A percentile compares a stretch with the other conserved stretches of the same genome.
These are phyloP conservation scores for Trichopus zeylanicus DNA, from an alignment of 116 monocot species.

Conservation along the genomic window DNA sequence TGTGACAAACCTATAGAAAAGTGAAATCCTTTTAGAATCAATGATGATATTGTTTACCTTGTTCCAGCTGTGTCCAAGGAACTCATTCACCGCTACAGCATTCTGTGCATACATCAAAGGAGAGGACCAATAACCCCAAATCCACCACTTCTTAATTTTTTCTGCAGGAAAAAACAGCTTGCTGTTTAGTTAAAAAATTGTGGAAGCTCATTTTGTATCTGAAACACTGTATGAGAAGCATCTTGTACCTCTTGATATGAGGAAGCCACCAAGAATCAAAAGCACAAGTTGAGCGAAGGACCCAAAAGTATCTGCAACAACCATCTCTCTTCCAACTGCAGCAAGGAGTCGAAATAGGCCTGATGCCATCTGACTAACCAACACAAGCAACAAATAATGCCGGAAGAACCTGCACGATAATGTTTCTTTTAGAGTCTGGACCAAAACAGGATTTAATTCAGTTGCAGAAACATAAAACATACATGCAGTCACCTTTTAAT, in stretches of 20 bases:
- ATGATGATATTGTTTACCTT: conserved; percentile 1
- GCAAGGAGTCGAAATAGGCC: conserved; percentile 19
- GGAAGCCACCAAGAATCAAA: conserved; percentile 19
- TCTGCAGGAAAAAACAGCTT: neutral
- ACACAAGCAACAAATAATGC: conserved; percentile 11
- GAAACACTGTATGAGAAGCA: neutral
- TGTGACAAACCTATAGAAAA: neutral
- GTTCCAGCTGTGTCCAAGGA: conserved; percentile 9
- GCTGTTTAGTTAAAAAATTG: neutral
- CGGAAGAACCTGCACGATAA: conserved; percentile 8
- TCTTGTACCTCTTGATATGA: conserved; percentile 12
- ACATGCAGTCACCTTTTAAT: too few species aligned
- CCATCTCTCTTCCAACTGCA: conserved; percentile 22
- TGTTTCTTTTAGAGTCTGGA: neutral
- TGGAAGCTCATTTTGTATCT: too few species aligned
- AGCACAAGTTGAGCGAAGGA: conserved; percentile 15
- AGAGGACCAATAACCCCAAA: conserved; percentile 7
- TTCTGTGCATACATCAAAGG: conserved; percentile 10
- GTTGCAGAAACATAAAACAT: neutral
- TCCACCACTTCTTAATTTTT: conserved; percentile 8
- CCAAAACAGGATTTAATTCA: neutral
- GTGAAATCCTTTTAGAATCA: neutral
- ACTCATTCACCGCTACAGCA: conserved; percentile 8
- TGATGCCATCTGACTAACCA: conserved; percentile 22
- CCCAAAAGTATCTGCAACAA: conserved; percentile 21